Base-by-base conservation (phyloP, 2,329 filamentous ascomycete species). In the Ilyonectria robusta region DNA sequence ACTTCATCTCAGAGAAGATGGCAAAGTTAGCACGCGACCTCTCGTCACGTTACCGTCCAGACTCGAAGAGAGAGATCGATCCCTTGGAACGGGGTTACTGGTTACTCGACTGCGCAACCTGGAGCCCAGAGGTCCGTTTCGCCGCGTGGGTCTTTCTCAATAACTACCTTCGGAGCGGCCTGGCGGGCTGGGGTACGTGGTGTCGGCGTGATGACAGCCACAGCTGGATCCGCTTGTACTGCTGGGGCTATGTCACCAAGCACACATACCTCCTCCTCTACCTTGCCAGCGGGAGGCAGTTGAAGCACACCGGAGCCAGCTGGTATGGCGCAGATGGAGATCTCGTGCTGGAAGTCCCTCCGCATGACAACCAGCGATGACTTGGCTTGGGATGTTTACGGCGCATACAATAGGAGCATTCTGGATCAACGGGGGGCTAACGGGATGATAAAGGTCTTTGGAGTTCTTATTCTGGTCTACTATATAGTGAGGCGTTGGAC, bases 241-340 rank as follows among this genome's bases (percentile, higher is more conserved):
- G 93, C 75, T 97, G 93, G 91, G 94, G 93, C 0, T 87, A 91
- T 68, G 82, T 94, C 1, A 88, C 89, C 0, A 86, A 89, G 60
- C 91, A 97, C 74, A 85, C 93, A 37, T 97, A 94, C 78, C 80
- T 96, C 4, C 78, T 95, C 44, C 79, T 97, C 0, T 95, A 93
- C 76, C 80, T 94, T 15, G 92, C 90, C 0, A 95, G 91, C 72
- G 85, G 88, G 62, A 85, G 91, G 35, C 85, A 85, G 67, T 80
- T 95, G 17, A 86, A 87, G 65, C 83, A 82, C 7, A 87, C 87
- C 9, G 87, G 87, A 0, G 83, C 88, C 15, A 81, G 82, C 54
- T 97, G 94, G 93, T 80, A 91, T 58, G 94, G 91, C 78, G 88
- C 86, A 0, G 85, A 85, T 1, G 90, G 90, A 1, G 75, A 86